Conservation (phyloP, 345 rosid species). For the Eutrema yunnanense region DNA sequence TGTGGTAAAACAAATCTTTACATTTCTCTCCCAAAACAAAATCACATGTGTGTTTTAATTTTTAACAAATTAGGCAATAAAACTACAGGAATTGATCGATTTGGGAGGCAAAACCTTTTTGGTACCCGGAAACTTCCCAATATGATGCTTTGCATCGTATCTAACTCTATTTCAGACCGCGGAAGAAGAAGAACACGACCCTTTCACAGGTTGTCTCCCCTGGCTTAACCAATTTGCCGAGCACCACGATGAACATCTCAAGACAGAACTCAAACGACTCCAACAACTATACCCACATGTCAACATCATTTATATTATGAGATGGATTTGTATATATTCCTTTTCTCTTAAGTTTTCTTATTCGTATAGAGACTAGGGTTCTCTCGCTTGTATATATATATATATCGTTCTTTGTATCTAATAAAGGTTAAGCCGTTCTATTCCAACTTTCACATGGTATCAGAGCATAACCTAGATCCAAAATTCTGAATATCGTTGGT, state of each 20-base stretch:
- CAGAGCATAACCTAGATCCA: no score
- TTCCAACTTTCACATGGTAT: no score
- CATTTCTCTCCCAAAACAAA: neutral
- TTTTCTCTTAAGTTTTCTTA: no score
- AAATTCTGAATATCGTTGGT: no score
- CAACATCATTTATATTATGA: no score
- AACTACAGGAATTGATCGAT: slow-evolving; percentile 37
- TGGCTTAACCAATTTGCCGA: slow-evolving; percentile 37
- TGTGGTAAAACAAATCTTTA: slow-evolving; percentile 26
- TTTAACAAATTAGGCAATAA: neutral
- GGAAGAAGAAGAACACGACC: slow-evolving; percentile 25
- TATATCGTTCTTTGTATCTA: no score
- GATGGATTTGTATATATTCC: no score
- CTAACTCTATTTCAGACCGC: slow-evolving; percentile 28
- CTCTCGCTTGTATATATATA: no score
- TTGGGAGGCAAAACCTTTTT: slow-evolving; percentile 39
- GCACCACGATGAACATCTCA: slow-evolving; percentile 37
- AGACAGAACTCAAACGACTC: slow-evolving; percentile 15
- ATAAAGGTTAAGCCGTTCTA: no score
- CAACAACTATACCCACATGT: slow-evolving; percentile 26
- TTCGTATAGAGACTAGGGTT: no score
- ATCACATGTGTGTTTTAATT: neutral
- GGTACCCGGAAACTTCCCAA: slow-evolving; percentile 42
- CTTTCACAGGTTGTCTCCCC: slow-evolving; percentile 35
- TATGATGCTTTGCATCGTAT: slow-evolving; percentile 32